phyloP scores from a whole-genome alignment of 2,329 filamentous ascomycete genomes.

The Aschersonia sp. region DNA sequence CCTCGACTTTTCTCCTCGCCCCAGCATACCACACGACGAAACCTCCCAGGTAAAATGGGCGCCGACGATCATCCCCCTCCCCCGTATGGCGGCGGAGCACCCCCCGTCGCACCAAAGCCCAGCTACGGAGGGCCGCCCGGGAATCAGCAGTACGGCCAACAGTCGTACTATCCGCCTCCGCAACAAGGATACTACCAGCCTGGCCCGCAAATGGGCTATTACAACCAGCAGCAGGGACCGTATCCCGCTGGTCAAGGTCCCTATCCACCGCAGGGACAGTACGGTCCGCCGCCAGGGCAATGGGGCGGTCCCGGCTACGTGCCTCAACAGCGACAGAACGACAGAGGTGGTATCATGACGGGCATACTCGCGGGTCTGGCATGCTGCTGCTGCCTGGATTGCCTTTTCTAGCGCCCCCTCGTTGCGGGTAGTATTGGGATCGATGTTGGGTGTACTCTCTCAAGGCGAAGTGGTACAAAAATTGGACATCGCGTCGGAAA shows the following conservation, averaged over 20 bases:
- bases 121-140: conserved; percentile 24
- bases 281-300: conserved; percentile 18
- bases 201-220: conserved; percentile 28
- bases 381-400: conserved; percentile 45
- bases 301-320: conserved; percentile 24
- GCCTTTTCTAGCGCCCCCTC: conserved; percentile 29
- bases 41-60: conserved; percentile 18
- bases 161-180: conserved; percentile 11
- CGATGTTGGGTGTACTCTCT: too few relatives aligned
- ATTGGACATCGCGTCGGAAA: too few relatives aligned
- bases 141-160: conserved; percentile 5
- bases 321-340: conserved; percentile 17
- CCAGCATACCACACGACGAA: too few relatives aligned
- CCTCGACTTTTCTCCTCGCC: too few relatives aligned
- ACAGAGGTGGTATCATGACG: conserved; percentile 22
- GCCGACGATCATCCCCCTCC: conserved; percentile 35
- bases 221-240: conserved; percentile 22
- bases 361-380: conserved; percentile 35
- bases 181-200: conserved; percentile 24
- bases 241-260: conserved; percentile 19
- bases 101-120: conserved; percentile 20
- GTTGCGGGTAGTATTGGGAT: not conserved
- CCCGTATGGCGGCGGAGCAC: conserved; percentile 26
- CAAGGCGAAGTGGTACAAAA: too few relatives aligned
- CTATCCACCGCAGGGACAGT: conserved; percentile 17